These are phyloP conservation scores for Rosa lucieae DNA, from an alignment of 306 rosid species.

Conservation along the genomic window DNA sequence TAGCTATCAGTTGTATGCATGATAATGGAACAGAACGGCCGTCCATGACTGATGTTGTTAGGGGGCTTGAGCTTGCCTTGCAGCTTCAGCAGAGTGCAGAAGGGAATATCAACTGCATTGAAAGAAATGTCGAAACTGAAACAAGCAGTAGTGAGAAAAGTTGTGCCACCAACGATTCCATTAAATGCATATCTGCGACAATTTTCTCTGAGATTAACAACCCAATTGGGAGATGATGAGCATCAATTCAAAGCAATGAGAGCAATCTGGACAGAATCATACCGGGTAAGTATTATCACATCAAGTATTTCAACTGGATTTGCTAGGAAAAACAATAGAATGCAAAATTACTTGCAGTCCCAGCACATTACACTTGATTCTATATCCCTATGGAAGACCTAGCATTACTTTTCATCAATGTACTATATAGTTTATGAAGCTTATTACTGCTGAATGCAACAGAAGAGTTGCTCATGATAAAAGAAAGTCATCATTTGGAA, in stretches of 20 bases:
- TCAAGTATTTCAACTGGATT: background rate
- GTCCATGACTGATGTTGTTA: constrained; percentile 24
- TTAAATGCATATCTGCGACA: background rate
- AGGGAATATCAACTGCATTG: background rate
- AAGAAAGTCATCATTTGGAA: background rate
- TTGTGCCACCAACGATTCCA: background rate
- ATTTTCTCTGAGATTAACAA: background rate
- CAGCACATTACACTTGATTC: background rate
- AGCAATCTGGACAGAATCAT: background rate
- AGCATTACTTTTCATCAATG: background rate
- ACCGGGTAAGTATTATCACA: background rate
- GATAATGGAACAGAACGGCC: constrained; percentile 29
- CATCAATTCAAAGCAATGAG: background rate
- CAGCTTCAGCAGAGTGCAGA: constrained; percentile 9
- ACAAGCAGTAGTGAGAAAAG: background rate
- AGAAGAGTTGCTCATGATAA: too few relatives aligned
- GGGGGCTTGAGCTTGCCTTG: constrained; percentile 27
- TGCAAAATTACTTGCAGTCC: background rate
- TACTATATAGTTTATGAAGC: too few relatives aligned
- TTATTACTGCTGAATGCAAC: too few relatives aligned
- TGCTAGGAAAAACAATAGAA: background rate
- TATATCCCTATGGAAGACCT: background rate
- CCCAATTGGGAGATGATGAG: background rate
- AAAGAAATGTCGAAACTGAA: background rate
- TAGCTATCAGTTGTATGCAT: constrained; percentile 10